Evolutionary conservation across 768 basidiomycete species (phyloP).

Genomic region (Boletus edulis): DNA sequence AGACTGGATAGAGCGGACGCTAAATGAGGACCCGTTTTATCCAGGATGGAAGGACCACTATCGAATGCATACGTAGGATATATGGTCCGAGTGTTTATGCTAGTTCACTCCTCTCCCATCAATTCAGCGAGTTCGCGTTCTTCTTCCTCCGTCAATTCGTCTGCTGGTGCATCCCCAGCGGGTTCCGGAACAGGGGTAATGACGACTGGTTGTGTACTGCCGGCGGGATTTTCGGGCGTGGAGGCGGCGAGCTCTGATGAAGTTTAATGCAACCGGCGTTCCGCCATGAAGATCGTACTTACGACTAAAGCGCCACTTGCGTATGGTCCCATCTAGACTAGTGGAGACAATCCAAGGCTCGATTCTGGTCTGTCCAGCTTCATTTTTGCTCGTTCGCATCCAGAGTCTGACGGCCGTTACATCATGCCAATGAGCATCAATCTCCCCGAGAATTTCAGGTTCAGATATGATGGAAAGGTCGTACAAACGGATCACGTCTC

Average conservation of each 20-base stretch:
- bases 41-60: conserved; percentile 42
- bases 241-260: conserved; percentile 27
- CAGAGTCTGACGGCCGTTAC: conserved; percentile 75
- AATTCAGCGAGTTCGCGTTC: conserved; percentile 86
- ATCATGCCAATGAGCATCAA: conserved; percentile 91
- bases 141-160: conserved; percentile 78
- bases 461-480: conserved; percentile 69
- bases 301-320: conserved; percentile 81
- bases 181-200: conserved; percentile 29
- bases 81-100: background rate
- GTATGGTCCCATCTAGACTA: conserved; percentile 83
- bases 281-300: conserved; percentile 1
- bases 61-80: conserved; percentile 11
- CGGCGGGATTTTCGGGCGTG: conserved; percentile 19
- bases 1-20: conserved; percentile 48
- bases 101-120: conserved; percentile 40
- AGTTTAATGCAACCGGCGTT: background rate
- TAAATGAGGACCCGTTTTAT: conserved; percentile 51
- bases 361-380: conserved; percentile 45
- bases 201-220: conserved; percentile 14
- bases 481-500: conserved; percentile 79
- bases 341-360: conserved; percentile 84
- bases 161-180: conserved; percentile 28
- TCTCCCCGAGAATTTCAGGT: conserved; percentile 65
- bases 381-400: conserved; percentile 49